Evolutionary conservation across 805 yeast species (phyloP), one percentile per base, ranked within the genome.

Genomic region (Candida silvatica): DNA sequence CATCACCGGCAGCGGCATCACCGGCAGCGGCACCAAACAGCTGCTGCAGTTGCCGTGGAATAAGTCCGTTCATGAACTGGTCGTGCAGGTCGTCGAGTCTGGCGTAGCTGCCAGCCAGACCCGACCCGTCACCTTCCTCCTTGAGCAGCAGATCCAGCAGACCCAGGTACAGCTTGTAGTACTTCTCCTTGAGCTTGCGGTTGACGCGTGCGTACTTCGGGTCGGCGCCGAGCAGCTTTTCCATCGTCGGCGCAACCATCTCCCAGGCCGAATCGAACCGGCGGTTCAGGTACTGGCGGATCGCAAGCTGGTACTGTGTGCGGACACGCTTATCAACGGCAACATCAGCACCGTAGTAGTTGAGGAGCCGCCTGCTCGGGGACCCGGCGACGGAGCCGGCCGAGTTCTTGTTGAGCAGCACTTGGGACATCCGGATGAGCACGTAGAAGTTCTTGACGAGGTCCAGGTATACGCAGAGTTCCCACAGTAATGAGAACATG

Each of bases 231-330:
- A 27, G 7, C 14, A 35, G 7, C 12, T 43, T 50, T 12, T 37
- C 24, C 2, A 57, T 38, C 27, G 54, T 24, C 2, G 54, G 50
- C 15, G 28, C 23, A 6, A 46, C 38, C 5, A 54, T 38, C 12
- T 37, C 40, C 57, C 59, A 56, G 3, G 61, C 47, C 8, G 44
- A 36, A 17, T 35, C 36, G 35, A 58, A 58, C 27, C 51, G 48
- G 33, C 56, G 46, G 34, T 63, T 64, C 27, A 66, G 42, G 39
- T 65, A 66, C 40, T 58, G 59, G 39, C 60, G 62, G 34, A 65
- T 59, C 2, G 70, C 68, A 34, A 62, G 46, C 35, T 64, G 64
- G 43, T 56, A 65, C 25, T 45, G 44, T 32, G 46, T 48, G 15
- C 37, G 45, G 26, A 47, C 47, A 19, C 40, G 42, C 4, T 41